Evolutionary conservation across 192 early-diverging fungal genomes (phyloP), one percentile per base, ranked within the genome.

Genomic region (Backusella circina): DNA sequence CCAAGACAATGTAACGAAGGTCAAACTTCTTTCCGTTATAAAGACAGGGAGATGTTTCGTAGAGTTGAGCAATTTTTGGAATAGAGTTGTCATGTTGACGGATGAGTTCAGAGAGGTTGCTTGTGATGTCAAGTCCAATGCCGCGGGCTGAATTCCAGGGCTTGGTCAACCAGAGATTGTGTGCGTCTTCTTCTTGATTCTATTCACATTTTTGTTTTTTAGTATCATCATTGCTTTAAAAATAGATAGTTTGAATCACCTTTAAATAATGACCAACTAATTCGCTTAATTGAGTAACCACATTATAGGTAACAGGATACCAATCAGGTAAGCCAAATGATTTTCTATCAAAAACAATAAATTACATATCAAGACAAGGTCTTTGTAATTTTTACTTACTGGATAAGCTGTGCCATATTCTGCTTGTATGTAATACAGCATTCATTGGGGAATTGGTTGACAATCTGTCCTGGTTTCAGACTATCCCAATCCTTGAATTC

Each of bases 11-110:
- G 72, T 83, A 87, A 1, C 84, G 77, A 37, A 87, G 64, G 36
- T 84, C 80, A 30, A 87, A 87, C 65, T 87, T 87, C 61, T 84
- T 84, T 26, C 82, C 86, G 39, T 84, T 80, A 41, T 87, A 87
- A 10, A 87, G 73, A 7, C 84, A 82, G 36, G 86, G 86, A 0
- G 70, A 78, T 10, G 82, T 75, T 51, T 84, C 76, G 26, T 87
- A 87, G 47, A 77, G 75, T 64, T 87, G 86, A 2, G 75, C 79
- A 72, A 85, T 82, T 70, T 82, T 83, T 64, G 86, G 86, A 23
- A 71, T 65, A 31, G 75, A 75, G 9, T 80, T 79, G 33, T 84
- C 86, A 18, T 82, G 67, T 6, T 82, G 76, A 1, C 86, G 79
- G 16, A 87, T 81, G 12, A 84, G 44, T 28, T 84, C 83, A 4